Conservation (phyloP, 2,329 filamentous ascomycete species). For the Stagonosporopsis rhizophila region DNA sequence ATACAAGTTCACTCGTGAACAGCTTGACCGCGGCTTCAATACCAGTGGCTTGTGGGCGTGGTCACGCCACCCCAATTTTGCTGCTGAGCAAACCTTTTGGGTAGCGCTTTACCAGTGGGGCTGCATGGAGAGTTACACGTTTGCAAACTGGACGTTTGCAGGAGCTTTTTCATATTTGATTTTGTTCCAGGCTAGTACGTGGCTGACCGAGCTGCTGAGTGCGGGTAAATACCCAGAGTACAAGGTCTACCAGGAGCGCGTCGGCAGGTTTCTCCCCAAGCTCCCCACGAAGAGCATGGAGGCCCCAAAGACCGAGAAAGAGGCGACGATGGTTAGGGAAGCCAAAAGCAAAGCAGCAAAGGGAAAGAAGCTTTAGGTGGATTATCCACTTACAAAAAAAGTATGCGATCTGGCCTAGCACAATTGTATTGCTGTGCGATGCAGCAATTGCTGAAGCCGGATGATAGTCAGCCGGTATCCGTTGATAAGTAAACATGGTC, state of each 20-base stretch:
- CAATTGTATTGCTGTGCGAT: background rate
- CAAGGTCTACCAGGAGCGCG: constrained; percentile 78
- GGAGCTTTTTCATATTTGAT: constrained; percentile 75
- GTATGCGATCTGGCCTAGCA: background rate
- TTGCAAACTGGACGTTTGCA: constrained; percentile 79
- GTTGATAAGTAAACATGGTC: no score
- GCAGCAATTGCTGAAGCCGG: background rate
- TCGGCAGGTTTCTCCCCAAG: constrained; percentile 82
- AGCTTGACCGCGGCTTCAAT: constrained; percentile 89
- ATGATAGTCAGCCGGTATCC: no score
- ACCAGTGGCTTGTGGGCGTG: constrained; percentile 85
- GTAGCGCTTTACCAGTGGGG: constrained; percentile 87
- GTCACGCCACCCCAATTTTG: constrained; percentile 93
- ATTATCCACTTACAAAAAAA: no score
- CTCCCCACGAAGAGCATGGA: constrained; percentile 43
- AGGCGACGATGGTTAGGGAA: constrained; percentile 30
- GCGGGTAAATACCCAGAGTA: constrained; percentile 89
- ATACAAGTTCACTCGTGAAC: constrained; percentile 70
- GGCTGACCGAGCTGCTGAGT: constrained; percentile 84
- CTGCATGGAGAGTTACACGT: constrained; percentile 72
- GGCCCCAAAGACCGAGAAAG: constrained; percentile 27
- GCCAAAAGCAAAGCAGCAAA: constrained; percentile 30
- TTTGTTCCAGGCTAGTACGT: constrained; percentile 89
- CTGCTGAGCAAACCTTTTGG: constrained; percentile 92
- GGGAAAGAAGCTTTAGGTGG: constrained; percentile 10